These are phyloP conservation scores for Steccherinum ochraceum DNA, from an alignment of 768 basidiomycete species.

Conservation along the genomic window DNA sequence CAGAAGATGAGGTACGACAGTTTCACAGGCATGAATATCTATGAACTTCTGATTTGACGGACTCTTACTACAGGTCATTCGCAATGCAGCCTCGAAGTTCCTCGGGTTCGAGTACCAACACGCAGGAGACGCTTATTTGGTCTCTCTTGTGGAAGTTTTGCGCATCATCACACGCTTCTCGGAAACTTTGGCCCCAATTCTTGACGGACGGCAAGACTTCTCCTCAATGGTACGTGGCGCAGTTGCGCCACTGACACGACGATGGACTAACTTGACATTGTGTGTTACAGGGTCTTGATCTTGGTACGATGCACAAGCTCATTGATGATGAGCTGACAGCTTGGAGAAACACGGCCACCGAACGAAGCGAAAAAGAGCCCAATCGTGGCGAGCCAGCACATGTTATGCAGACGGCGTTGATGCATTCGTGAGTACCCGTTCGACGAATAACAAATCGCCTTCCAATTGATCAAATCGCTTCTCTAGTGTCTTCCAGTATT, in stretches of 20 bases:
- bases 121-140: conserved; percentile 22
- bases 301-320: conserved; percentile 16
- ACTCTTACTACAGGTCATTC: conserved; percentile 26
- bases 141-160: conserved; percentile 24
- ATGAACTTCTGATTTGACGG: too few relatives aligned
- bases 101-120: conserved; percentile 20
- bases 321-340: conserved; percentile 18
- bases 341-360: conserved; percentile 12
- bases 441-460: too few relatives aligned
- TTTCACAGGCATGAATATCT: conserved; percentile 30
- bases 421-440: conserved; percentile 9
- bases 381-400: conserved; percentile 11
- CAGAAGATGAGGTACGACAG: conserved; percentile 55
- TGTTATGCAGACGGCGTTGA: conserved; percentile 8
- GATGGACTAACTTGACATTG: not conserved
- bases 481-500: conserved; percentile 13
- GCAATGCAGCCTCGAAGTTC: conserved; percentile 19
- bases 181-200: conserved; percentile 16
- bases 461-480: not conserved
- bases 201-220: conserved; percentile 2
- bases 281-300: conserved; percentile 14
- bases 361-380: conserved; percentile 15
- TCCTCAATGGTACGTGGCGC: not conserved
- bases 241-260: not conserved
- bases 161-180: conserved; percentile 25